A percentile compares a stretch with the other conserved stretches of the same genome.
Evolutionary conservation across 192 early-diverging fungal genomes (phyloP).

Genomic region (Backusella tuberculispora): DNA sequence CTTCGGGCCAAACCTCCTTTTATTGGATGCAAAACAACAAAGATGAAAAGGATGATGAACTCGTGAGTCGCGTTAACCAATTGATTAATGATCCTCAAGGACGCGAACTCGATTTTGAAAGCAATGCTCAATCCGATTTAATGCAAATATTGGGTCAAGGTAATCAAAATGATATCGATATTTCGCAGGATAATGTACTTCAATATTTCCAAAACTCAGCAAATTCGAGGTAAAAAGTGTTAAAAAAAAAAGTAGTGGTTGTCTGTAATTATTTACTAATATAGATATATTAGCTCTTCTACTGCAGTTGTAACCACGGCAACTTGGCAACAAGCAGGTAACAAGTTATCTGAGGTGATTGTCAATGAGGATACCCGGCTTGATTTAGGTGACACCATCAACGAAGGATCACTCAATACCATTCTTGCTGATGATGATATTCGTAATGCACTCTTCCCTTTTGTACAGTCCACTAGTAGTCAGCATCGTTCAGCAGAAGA

Average conservation of each 20-base stretch:
- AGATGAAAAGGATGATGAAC: conserved; percentile 58
- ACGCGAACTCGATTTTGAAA: conserved; percentile 22
- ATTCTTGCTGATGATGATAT: conserved; percentile 50
- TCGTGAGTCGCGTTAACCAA: conserved; percentile 59
- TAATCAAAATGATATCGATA: conserved; percentile 23
- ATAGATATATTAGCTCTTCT: neutral
- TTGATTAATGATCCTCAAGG: conserved; percentile 57
- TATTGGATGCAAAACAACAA: conserved; percentile 85
- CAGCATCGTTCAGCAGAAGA: neutral
- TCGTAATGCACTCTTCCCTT: conserved; percentile 47
- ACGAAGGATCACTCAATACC: conserved; percentile 40
- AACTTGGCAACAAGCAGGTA: neutral
- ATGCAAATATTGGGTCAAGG: conserved; percentile 17
- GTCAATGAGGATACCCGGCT: neutral
- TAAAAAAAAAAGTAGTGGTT: neutral
- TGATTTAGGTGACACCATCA: neutral
- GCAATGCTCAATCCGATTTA: conserved; percentile 12
- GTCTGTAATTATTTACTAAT: neutral
- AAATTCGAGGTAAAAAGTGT: conserved; percentile 29
- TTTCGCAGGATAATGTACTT: conserved; percentile 34
- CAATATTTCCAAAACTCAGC: conserved; percentile 41
- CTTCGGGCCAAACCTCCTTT: conserved; percentile 76
- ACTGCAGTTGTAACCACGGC: neutral
- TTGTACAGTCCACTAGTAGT: conserved; percentile 24
- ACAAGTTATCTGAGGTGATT: neutral